Evolutionary conservation across 805 yeast species (phyloP).

Genomic region (Lachancea lanzarotensis): DNA sequence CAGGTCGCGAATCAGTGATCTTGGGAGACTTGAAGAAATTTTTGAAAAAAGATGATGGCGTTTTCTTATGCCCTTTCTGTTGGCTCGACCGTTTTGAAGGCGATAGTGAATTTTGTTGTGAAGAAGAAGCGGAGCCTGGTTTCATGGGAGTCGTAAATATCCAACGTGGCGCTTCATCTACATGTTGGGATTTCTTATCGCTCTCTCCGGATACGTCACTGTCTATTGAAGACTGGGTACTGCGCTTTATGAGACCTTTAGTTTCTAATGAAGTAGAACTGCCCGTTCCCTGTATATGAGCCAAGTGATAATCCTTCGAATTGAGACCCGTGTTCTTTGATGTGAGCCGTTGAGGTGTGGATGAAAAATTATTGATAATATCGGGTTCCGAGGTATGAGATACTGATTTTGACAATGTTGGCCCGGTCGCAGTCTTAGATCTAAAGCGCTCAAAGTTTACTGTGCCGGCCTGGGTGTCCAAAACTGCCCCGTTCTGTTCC

Average conservation of each 20-base stretch:
- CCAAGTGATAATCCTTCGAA: constrained; percentile 1
- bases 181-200: constrained; percentile 4
- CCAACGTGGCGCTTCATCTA: constrained; percentile 5
- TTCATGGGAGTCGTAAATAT: constrained; percentile 6
- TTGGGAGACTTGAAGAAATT: constrained; percentile 30
- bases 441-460: constrained; percentile 10
- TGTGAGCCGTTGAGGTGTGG: neutral
- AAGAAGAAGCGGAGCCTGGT: constrained; percentile 12
- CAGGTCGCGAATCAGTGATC: neutral
- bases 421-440: neutral
- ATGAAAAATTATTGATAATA: neutral
- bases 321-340: neutral
- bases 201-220: constrained; percentile 11
- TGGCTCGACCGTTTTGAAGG: constrained; percentile 1
- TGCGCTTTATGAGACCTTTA: constrained; percentile 14
- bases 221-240: constrained; percentile 20
- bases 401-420: neutral
- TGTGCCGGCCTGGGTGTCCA: neutral
- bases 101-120: constrained; percentile 1
- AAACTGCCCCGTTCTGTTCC: constrained; percentile 3
- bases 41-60: constrained; percentile 27
- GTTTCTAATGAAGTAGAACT: constrained; percentile 8
- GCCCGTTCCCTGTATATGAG: constrained; percentile 7
- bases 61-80: constrained; percentile 20
- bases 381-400: neutral